Evolutionary conservation across 129 eudicot species (phyloP).

Genomic region (Arctium minus): DNA sequence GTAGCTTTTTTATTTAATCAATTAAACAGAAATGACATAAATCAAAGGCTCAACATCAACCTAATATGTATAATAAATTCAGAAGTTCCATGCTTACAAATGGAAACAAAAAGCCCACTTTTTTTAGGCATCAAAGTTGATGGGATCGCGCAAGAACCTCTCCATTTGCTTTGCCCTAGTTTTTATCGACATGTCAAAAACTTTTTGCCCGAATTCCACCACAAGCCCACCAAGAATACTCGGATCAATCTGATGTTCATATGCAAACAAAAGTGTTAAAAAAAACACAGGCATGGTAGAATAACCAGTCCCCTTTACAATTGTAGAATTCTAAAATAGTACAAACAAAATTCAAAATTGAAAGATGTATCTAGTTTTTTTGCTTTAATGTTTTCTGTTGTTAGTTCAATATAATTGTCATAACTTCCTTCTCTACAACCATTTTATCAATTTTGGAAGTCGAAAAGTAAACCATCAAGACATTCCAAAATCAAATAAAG

Average conservation of each 20-base stretch:
- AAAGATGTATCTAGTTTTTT: background rate
- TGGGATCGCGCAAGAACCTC: conserved; percentile 79
- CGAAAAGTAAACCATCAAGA: background rate
- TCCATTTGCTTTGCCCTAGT: conserved; percentile 93
- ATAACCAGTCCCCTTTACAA: too few species aligned
- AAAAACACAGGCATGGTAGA: background rate
- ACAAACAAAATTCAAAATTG: background rate
- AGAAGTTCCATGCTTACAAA: conserved; percentile 10
- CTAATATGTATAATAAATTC: background rate
- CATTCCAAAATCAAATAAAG: background rate
- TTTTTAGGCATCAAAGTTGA: conserved; percentile 40
- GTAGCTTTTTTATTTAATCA: conserved; percentile 9
- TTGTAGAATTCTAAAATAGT: too few species aligned
- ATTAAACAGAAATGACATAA: conserved; percentile 19
- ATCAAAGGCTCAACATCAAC: background rate
- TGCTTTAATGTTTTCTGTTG: background rate
- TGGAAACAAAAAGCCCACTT: background rate
- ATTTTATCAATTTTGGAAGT: background rate
- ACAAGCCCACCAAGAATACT: conserved; percentile 90
- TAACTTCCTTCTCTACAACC: background rate
- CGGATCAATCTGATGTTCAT: conserved; percentile 59
- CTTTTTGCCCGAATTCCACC: conserved; percentile 81
- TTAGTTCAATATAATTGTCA: background rate
- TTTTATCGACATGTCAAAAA: conserved; percentile 83
- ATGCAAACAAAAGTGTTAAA: background rate